Evolutionary conservation across 805 yeast species (phyloP).

Genomic region (Saccharomyces paradoxus): DNA sequence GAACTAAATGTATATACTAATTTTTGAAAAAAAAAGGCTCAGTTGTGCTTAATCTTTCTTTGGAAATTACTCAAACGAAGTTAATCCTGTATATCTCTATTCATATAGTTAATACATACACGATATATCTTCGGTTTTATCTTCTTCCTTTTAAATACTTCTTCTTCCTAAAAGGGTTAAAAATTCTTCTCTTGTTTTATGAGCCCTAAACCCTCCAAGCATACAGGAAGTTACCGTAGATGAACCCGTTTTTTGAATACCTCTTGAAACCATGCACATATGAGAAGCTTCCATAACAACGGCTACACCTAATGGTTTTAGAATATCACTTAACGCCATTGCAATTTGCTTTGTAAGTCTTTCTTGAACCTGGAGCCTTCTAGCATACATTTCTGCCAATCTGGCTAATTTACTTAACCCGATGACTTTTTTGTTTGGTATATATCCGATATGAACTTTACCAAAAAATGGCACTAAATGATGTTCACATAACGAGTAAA

Average conservation of each 20-base stretch:
- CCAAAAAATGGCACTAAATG: slow-evolving; percentile 97
- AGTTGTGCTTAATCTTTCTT: not conserved
- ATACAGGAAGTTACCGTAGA: slow-evolving; percentile 91
- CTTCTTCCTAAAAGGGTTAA: slow-evolving; percentile 67
- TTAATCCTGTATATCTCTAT: not conserved
- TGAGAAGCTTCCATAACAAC: slow-evolving; percentile 97
- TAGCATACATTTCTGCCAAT: slow-evolving; percentile 91
- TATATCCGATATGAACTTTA: slow-evolving; percentile 95
- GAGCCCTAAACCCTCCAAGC: slow-evolving; percentile 94
- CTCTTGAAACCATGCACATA: slow-evolving; percentile 99
- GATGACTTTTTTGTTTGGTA: slow-evolving; percentile 86
- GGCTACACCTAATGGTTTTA: slow-evolving; percentile 94
- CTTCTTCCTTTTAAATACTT: slow-evolving; percentile 11
- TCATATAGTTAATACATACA: slow-evolving; percentile 1
- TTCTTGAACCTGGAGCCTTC: slow-evolving; percentile 97
- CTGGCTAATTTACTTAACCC: slow-evolving; percentile 92
- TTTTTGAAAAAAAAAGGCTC: not conserved
- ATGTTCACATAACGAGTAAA: slow-evolving; percentile 91
- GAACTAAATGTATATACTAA: not conserved
- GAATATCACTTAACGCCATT: slow-evolving; percentile 83
- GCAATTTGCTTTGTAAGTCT: slow-evolving; percentile 95
- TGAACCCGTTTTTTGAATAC: slow-evolving; percentile 92
- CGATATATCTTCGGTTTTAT: not conserved
- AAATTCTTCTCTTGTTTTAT: slow-evolving; percentile 94
- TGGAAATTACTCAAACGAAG: not conserved